phyloP scores from a whole-genome alignment of 371 early-diverging fungal species.

The Mortierella sp. region DNA sequence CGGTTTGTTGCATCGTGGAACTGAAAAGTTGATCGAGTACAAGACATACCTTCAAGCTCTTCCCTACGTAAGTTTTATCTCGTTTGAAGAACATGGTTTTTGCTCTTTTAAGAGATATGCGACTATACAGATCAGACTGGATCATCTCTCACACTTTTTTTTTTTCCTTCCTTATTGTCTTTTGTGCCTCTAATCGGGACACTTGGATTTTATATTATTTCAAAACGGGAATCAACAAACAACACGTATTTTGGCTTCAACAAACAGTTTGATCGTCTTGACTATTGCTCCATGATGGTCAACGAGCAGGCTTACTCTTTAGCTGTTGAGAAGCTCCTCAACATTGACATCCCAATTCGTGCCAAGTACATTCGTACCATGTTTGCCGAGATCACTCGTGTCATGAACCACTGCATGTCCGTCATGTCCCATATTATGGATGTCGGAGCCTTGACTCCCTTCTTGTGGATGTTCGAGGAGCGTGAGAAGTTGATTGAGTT shows the following conservation, averaged over 20 bases:
- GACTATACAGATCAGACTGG: background rate
- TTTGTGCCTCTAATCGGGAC: background rate
- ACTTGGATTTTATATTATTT: conserved; percentile 7
- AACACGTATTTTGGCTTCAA: background rate
- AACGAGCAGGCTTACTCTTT: conserved; percentile 96
- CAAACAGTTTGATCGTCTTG: conserved; percentile 91
- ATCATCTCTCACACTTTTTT: conserved; percentile 5
- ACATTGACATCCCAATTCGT: conserved; percentile 95
- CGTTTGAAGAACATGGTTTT: no score
- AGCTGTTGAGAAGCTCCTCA: conserved; percentile 97
- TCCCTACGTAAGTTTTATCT: conserved; percentile 83
- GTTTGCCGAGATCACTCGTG: conserved; percentile 97
- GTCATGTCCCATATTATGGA: conserved; percentile 97
- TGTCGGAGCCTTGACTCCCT: conserved; percentile 97
- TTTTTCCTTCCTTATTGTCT: background rate
- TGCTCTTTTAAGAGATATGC: background rate
- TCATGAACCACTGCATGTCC: conserved; percentile 98
- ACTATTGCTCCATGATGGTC: conserved; percentile 98
- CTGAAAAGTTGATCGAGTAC: conserved; percentile 98
- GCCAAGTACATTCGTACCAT: conserved; percentile 97
- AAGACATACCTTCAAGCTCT: conserved; percentile 97
- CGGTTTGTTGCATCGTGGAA: conserved; percentile 97
- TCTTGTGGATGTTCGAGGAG: conserved; percentile 99
- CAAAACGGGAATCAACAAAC: background rate
- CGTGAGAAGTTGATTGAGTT: conserved; percentile 98